Evolutionary conservation across 2,329 filamentous ascomycete genomes (phyloP).

Genomic region (Aureobasidium sp.): DNA sequence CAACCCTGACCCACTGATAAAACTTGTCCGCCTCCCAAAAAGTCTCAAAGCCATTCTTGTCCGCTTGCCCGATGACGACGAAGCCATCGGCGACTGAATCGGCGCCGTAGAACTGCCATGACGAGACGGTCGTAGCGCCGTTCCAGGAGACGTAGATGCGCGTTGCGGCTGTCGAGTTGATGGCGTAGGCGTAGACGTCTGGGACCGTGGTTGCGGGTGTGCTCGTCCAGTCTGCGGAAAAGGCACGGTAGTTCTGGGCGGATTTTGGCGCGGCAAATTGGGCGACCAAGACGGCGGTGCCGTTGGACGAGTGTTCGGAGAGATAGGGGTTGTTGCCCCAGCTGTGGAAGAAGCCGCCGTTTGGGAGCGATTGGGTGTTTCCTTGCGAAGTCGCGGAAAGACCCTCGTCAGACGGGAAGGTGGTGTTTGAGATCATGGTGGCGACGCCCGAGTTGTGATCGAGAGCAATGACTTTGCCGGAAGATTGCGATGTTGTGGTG

Average conservation of each 20-base stretch:
- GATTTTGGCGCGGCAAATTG: conserved; percentile 38
- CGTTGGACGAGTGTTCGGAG: conserved; percentile 36
- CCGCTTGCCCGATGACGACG: conserved; percentile 15
- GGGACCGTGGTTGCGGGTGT: conserved; percentile 39
- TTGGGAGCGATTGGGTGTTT: conserved; percentile 45
- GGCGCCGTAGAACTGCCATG: conserved; percentile 42
- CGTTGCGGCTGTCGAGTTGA: conserved; percentile 21
- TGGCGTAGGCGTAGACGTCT: conserved; percentile 28
- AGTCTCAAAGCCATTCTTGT: conserved; percentile 23
- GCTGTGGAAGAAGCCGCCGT: conserved; percentile 47
- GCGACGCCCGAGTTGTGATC: conserved; percentile 21
- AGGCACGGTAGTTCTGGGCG: conserved; percentile 43
- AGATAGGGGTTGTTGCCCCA: conserved; percentile 41
- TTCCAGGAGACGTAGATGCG: conserved; percentile 46
- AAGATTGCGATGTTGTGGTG: conserved; percentile 20
- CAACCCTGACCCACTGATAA: conserved; percentile 21
- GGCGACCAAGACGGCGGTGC: conserved; percentile 43
- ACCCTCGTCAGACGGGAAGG: conserved; percentile 19
- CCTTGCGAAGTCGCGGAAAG: conserved; percentile 44
- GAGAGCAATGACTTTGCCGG: conserved; percentile 23
- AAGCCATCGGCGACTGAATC: conserved; percentile 19
- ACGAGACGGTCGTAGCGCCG: conserved; percentile 37
- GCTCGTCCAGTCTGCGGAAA: conserved; percentile 34
- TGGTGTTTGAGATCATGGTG: conserved; percentile 19
- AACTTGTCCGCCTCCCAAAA: conserved; percentile 18